Percentiles rank a stretch among this genome's conserved stretches.
phyloP scores from a whole-genome alignment of 2,329 filamentous ascomycete genomes.

The Beauveria sp. region DNA sequence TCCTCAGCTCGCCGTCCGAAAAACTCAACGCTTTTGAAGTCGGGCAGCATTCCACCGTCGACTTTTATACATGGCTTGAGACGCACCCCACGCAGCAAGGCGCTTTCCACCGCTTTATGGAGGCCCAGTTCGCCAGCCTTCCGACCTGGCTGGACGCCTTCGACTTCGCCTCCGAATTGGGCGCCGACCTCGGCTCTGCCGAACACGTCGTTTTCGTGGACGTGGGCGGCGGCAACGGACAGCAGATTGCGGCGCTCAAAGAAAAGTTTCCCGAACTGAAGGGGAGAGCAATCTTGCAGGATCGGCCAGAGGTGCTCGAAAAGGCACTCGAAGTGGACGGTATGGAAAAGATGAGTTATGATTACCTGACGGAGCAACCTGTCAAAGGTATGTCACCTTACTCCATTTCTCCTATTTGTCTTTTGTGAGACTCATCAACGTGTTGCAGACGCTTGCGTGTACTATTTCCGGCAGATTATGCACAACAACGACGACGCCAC shows the following conservation, averaged over 20 bases:
- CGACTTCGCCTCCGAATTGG: conserved; percentile 16
- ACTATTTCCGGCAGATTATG: conserved; percentile 23
- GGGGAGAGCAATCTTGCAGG: conserved; percentile 18
- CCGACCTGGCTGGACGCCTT: conserved; percentile 18
- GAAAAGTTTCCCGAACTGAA: conserved; percentile 8
- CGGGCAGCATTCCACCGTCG: conserved; percentile 11
- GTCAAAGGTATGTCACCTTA: conserved; percentile 15
- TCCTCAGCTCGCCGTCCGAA: conserved; percentile 2
- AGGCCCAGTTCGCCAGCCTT: conserved; percentile 17
- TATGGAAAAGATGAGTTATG: conserved; percentile 20
- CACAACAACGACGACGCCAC: conserved; percentile 20
- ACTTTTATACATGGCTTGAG: conserved; percentile 16
- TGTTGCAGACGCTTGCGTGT: conserved; percentile 16
- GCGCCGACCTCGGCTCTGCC: background rate
- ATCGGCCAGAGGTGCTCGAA: conserved; percentile 15
- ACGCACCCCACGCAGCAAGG: conserved; percentile 14
- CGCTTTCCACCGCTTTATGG: conserved; percentile 21
- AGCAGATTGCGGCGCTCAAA: conserved; percentile 15
- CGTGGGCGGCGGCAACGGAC: conserved; percentile 15
- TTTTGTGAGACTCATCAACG: background rate
- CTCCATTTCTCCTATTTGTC: background rate
- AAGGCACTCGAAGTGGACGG: conserved; percentile 14
- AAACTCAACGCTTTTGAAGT: conserved; percentile 16
- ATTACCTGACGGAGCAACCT: conserved; percentile 18
- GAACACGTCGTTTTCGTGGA: conserved; percentile 15